A percentile compares a stretch with the other conserved stretches of the same genome.
These are phyloP conservation scores for Copromyces sp. DNA, from an alignment of 495 filamentous ascomycete genomes.

Conservation along the genomic window DNA sequence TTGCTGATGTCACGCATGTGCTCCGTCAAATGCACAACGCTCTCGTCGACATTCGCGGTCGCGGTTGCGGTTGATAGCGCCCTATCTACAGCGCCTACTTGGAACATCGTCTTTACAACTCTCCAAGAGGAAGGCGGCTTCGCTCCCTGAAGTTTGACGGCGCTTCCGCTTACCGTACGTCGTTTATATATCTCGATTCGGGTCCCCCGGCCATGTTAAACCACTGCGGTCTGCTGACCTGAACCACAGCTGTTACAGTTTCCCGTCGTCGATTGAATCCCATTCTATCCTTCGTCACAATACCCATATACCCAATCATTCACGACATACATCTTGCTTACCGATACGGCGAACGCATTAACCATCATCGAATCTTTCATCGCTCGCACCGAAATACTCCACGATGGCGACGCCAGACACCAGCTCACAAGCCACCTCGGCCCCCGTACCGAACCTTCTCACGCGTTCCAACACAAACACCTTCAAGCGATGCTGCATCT, in stretches of 20 bases:
- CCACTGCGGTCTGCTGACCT: background rate
- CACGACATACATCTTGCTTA: background rate
- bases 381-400: background rate
- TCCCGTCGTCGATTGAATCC: background rate
- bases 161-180: background rate
- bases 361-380: background rate
- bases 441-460: constrained; percentile 2
- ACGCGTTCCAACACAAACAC: constrained; percentile 13
- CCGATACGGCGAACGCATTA: background rate
- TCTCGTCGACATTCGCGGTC: background rate
- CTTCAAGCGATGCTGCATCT: constrained; percentile 75
- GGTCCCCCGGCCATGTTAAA: background rate
- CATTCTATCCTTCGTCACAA: background rate
- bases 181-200: background rate
- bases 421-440: constrained; percentile 1
- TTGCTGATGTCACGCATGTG: background rate
- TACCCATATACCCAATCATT: background rate
- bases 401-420: background rate
- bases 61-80: background rate
- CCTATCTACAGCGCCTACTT: background rate
- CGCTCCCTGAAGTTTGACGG: background rate
- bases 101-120: background rate
- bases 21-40: background rate
- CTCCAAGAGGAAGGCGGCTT: background rate
- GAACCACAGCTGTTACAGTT: background rate